Percentiles rank a stretch among this genome's conserved stretches.
Evolutionary conservation across 2,329 filamentous ascomycete genomes (phyloP).

Genomic region (Dryadomyces quercus-mongolicae): DNA sequence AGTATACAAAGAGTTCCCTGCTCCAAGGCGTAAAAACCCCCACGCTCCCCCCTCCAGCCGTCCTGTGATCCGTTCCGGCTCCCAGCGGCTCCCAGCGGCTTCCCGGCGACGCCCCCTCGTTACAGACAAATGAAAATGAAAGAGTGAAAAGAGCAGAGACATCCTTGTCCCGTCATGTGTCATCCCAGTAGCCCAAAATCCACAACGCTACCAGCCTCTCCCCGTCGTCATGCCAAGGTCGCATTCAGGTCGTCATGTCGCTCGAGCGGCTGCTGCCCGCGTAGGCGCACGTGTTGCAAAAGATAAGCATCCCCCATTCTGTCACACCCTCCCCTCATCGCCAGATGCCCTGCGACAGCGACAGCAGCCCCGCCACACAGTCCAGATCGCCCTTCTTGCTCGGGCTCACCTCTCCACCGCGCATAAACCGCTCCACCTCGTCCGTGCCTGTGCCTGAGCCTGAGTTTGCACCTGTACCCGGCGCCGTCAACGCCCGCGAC

Average conservation of each 20-base stretch:
- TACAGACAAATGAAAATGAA: background rate
- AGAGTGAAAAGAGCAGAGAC: background rate
- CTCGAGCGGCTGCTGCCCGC: no score
- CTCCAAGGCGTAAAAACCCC: no score
- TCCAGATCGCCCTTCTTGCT: constrained; percentile 74
- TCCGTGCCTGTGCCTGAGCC: constrained; percentile 32
- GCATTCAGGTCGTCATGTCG: no score
- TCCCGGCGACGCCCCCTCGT: no score
- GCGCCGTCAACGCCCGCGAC: constrained; percentile 7
- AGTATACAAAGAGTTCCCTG: no score
- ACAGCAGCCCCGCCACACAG: constrained; percentile 79
- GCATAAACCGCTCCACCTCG: constrained; percentile 66
- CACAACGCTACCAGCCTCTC: background rate
- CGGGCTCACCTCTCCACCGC: constrained; percentile 47
- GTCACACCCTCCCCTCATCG: constrained; percentile 32
- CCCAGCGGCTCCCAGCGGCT: no score
- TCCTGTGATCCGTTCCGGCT: no score
- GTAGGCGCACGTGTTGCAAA: no score
- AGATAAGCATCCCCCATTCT: no score
- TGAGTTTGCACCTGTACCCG: no score
- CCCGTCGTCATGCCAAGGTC: background rate
- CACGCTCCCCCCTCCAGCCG: no score
- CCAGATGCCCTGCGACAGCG: constrained; percentile 89
- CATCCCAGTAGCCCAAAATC: background rate
- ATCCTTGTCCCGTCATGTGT: background rate